These are phyloP conservation scores for Apiotrichum brassicae DNA, from an alignment of 1,284 basidiomycete species.

Conservation along the genomic window DNA sequence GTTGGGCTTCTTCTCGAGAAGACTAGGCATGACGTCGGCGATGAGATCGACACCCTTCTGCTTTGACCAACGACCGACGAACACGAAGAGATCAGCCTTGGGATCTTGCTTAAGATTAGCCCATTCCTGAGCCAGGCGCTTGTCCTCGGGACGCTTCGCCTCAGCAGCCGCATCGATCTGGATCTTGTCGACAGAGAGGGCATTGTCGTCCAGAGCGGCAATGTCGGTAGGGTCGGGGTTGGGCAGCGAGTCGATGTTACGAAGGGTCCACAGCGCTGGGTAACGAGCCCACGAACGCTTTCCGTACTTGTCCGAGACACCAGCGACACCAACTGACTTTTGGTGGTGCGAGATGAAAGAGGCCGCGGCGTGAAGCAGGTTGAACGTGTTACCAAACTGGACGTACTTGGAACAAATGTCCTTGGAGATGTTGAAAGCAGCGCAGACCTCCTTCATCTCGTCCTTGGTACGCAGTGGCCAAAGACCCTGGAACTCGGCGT, in stretches of 20 bases:
- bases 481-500: conserved; percentile 90
- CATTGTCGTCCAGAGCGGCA: conserved; percentile 75
- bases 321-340: conserved; percentile 83
- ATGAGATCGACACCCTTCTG: conserved; percentile 94
- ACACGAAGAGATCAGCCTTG: conserved; percentile 80
- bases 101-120: conserved; percentile 84
- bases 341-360: conserved; percentile 87
- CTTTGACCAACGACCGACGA: conserved; percentile 93
- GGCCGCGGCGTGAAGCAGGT: conserved; percentile 81
- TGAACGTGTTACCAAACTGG: conserved; percentile 94
- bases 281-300: conserved; percentile 93
- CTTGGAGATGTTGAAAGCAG: conserved; percentile 91
- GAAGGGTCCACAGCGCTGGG: conserved; percentile 87
- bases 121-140: conserved; percentile 89
- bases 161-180: conserved; percentile 74
- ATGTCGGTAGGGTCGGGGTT: conserved; percentile 89
- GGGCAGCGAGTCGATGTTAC: conserved; percentile 86
- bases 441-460: conserved; percentile 95
- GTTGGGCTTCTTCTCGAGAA: conserved; percentile 76
- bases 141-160: conserved; percentile 75
- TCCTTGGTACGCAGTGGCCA: conserved; percentile 93
- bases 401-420: conserved; percentile 90
- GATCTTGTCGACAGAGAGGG: conserved; percentile 64
- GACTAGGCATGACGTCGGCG: conserved; percentile 80
- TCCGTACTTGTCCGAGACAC: conserved; percentile 89